These are phyloP conservation scores for Lyophyllum atratum DNA, from an alignment of 768 basidiomycete species.

Conservation along the genomic window DNA sequence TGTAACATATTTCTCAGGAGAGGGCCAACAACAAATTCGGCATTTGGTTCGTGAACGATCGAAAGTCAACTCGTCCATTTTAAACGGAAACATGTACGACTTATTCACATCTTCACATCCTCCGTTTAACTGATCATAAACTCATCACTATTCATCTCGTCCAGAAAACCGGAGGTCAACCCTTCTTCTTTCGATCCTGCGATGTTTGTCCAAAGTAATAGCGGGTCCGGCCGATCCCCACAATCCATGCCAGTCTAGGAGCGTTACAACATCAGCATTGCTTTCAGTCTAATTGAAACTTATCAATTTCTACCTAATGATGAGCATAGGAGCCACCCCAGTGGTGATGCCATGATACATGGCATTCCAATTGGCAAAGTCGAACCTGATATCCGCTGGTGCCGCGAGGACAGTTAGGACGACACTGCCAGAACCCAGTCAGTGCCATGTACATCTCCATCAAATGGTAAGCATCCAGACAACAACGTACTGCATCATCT, in stretches of 20 bases:
- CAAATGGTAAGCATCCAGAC: background rate
- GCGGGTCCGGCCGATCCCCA: conserved; percentile 20
- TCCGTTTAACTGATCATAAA: no score
- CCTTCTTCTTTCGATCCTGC: conserved; percentile 1
- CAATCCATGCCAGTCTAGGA: conserved; percentile 21
- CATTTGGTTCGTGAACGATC: no score
- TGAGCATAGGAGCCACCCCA: conserved; percentile 54
- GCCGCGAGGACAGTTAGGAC: conserved; percentile 56
- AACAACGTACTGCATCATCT: conserved; percentile 65
- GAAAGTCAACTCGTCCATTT: no score
- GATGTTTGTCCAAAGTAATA: conserved; percentile 18
- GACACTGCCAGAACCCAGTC: conserved; percentile 50
- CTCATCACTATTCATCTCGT: no score
- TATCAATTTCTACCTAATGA: conserved; percentile 50
- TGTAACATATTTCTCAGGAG: no score
- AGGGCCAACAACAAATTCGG: no score
- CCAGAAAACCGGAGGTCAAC: background rate
- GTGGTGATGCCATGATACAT: conserved; percentile 82
- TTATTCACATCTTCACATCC: no score
- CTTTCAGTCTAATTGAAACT: background rate
- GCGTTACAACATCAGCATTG: background rate
- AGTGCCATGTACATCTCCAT: background rate
- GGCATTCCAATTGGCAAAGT: conserved; percentile 60
- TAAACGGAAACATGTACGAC: no score
- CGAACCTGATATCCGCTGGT: conserved; percentile 54